Percentiles rank a stretch among this genome's conserved stretches.
These are phyloP conservation scores for Astrephomene gubernaculifera DNA, from an alignment of 139 green algal genomes.

Conservation along the genomic window DNA sequence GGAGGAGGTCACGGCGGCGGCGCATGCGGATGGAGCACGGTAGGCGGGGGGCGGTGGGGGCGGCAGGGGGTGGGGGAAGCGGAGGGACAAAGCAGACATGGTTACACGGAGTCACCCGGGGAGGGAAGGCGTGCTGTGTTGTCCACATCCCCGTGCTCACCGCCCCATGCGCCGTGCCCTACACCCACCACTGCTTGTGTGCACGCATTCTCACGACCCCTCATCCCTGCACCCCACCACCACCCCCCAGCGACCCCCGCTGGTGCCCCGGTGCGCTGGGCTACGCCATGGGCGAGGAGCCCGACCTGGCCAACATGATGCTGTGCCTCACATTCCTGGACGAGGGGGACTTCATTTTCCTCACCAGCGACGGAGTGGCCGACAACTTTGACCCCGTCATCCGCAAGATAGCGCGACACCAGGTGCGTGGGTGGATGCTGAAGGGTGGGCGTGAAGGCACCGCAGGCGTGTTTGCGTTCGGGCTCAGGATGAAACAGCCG, in stretches of 20 bases:
- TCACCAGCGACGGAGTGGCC: constrained; percentile 56
- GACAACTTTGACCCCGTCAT: constrained; percentile 69
- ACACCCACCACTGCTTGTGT: background rate
- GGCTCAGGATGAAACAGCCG: too few species aligned
- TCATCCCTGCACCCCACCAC: background rate
- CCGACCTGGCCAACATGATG: constrained; percentile 62
- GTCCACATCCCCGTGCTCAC: too few species aligned
- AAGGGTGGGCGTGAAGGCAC: too few species aligned
- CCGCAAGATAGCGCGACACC: constrained; percentile 47
- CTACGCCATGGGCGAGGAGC: constrained; percentile 57
- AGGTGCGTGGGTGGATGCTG: background rate
- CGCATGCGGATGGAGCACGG: constrained; percentile 15
- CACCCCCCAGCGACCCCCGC: constrained; percentile 54
- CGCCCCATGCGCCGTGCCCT: background rate
- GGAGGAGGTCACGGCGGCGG: constrained; percentile 53
- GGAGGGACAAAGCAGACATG: background rate
- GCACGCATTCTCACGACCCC: too few species aligned
- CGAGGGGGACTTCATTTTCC: constrained; percentile 60
- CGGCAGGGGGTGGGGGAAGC: background rate
- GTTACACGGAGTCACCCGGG: background rate
- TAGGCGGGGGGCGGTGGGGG: background rate
- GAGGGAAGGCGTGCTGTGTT: too few species aligned
- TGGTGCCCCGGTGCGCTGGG: constrained; percentile 58
- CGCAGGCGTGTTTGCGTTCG: too few species aligned
- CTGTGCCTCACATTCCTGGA: constrained; percentile 51